phyloP scores from a whole-genome alignment of 257 asterid species.

The Ilex aquifolium region DNA sequence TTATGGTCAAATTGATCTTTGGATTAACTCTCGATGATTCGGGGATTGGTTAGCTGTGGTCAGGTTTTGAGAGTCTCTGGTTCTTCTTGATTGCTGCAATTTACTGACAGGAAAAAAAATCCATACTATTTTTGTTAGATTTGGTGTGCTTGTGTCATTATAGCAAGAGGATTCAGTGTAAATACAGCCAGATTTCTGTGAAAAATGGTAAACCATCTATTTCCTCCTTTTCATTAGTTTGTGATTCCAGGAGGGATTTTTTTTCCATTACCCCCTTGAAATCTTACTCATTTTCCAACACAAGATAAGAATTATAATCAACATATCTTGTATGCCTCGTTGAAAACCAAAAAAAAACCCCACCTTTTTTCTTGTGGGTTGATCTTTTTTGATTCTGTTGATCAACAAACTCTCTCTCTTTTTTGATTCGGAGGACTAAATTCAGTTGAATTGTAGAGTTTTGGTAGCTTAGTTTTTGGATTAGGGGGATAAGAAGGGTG shows the following conservation, averaged over 20 bases:
- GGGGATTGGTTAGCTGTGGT: constrained; percentile 54
- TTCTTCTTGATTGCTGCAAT: background rate
- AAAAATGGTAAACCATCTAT: constrained; percentile 22
- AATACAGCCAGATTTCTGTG: constrained; percentile 30
- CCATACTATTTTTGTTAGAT: constrained; percentile 11
- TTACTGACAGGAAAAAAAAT: background rate
- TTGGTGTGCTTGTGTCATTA: constrained; percentile 8
- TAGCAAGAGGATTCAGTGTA: constrained; percentile 33
- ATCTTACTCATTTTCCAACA: constrained; percentile 16
- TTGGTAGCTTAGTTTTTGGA: constrained; percentile 8
- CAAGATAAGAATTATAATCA: constrained; percentile 10
- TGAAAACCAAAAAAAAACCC: constrained; percentile 31
- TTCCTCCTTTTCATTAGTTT: constrained; percentile 28
- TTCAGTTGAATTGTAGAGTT: constrained; percentile 8
- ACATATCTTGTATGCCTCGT: constrained; percentile 14
- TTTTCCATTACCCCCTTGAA: constrained; percentile 16
- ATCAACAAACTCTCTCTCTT: constrained; percentile 30
- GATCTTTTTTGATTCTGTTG: background rate
- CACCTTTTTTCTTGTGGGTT: constrained; percentile 70
- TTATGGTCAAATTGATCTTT: constrained; percentile 46
- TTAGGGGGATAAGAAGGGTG: constrained; percentile 12
- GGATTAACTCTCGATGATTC: constrained; percentile 53
- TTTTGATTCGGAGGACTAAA: constrained; percentile 6
- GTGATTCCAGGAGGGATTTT: constrained; percentile 34
- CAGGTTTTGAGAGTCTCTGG: constrained; percentile 17